Evolutionary conservation across 768 basidiomycete species (phyloP).

Genomic region (Candolleomyces eurysporus): DNA sequence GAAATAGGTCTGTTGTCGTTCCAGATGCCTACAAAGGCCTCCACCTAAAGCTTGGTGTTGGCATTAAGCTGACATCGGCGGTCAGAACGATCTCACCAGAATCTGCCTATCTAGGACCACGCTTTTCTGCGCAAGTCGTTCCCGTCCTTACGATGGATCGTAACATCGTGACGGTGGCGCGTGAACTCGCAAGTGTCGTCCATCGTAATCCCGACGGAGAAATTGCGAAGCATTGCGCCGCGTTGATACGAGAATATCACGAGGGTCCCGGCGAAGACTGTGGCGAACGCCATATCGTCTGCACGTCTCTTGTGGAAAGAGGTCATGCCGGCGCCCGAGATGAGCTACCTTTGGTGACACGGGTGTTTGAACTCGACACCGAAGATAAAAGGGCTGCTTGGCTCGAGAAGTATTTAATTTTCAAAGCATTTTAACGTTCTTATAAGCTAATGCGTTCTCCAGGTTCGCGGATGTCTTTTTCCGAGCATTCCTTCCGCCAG

Average conservation of each 20-base stretch:
- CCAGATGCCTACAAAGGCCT: constrained; percentile 43
- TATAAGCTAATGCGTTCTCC: constrained; percentile 1
- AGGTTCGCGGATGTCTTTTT: constrained; percentile 52
- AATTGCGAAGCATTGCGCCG: constrained; percentile 53
- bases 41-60: constrained; percentile 54
- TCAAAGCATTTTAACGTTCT: neutral
- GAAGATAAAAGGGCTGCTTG: constrained; percentile 48
- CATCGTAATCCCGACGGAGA: constrained; percentile 46
- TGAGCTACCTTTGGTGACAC: constrained; percentile 45
- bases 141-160: constrained; percentile 47
- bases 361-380: constrained; percentile 49
- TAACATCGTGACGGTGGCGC: constrained; percentile 50
- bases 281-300: constrained; percentile 53
- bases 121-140: constrained; percentile 52
- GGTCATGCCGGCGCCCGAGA: constrained; percentile 48
- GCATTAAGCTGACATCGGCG: constrained; percentile 56
- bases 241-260: constrained; percentile 51
- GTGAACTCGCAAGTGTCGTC: constrained; percentile 53
- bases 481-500: constrained; percentile 53
- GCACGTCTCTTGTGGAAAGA: constrained; percentile 54
- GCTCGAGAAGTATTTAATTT: constrained; percentile 43
- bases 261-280: constrained; percentile 46
- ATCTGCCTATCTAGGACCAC: constrained; percentile 53
- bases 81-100: constrained; percentile 60
- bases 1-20: constrained; percentile 49